Evolutionary conservation across 768 basidiomycete genomes (phyloP), one percentile per base, ranked within the genome.

Genomic region (Candolleomyces eurysporus): DNA sequence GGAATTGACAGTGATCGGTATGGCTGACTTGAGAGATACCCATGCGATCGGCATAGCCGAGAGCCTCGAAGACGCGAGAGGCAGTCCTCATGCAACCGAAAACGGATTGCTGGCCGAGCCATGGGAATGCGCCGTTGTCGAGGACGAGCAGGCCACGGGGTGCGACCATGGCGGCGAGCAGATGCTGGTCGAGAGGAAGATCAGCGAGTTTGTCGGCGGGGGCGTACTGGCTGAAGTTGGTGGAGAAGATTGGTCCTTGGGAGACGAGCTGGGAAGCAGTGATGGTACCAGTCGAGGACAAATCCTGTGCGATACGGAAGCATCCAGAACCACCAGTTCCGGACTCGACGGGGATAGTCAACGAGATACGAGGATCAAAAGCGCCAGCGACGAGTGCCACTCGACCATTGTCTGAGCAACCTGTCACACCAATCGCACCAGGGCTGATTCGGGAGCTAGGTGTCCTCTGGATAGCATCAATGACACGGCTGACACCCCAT

Each of bases 321-420:
- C 78, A 82, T 10, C 79, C 79, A 31, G 80, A 75, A 2, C 84
- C 83, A 46, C 84, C 83, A 6, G 81, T 81, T 8, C 84, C 84
- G 10, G 83, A 84, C 69, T 85, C 83, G 67, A 84, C 82, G 3
- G 83, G 81, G 65, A 85, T 81, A 6, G 82, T 84, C 59, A 85
- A 72, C 6, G 79, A 79, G 64, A 85, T 80, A 52, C 83, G 81
- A 3, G 71, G 66, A 59, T 84, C 83, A 65, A 84, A 82, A 7
- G 83, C 84, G 16, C 82, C 84, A 14, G 81, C 83, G 56, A 83
- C 78, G 40, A 84, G 73, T 1, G 84, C 82, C 57, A 82, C 84
- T 68, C 85, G 84, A 65, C 83, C 84, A 63, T 84, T 76, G 43
- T 82, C 75, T 32, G 82, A 83, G 70, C 83, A 84, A 9, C 83